Percentiles rank a stretch among this genome's conserved stretches.
Conservation (phyloP, 345 rosid genomes). For the thale cress (Arabidopsis thaliana) region TAIR10.1 NC_003074.8:4399001-4399500, state of each 20-base stretch:
- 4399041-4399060: conserved; percentile 87
- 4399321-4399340: background rate
- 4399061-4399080: conserved; percentile 81
- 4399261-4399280: conserved; percentile 64
- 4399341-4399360: conserved; percentile 40
- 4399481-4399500: background rate
- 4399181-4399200: conserved; percentile 41
- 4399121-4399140: conserved; percentile 45
- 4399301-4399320: conserved; percentile 44
- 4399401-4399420: conserved; percentile 4
- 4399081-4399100: conserved; percentile 60
- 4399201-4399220: conserved; percentile 27
- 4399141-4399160: conserved; percentile 44
- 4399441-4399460: background rate
- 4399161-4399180: conserved; percentile 52
- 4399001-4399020: background rate
- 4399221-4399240: conserved; percentile 39
- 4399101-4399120: conserved; percentile 50
- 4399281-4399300: conserved; percentile 82
- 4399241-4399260: conserved; percentile 57
- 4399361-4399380: conserved; percentile 8
- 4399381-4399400: background rate
- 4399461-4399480: background rate
- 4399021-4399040: conserved; percentile 68
- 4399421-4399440: background rate